Percentiles rank a stretch among this genome's conserved stretches.
These are phyloP conservation scores for Sisymbrium altissimum DNA, from an alignment of 345 rosid genomes.

Conservation along the genomic window DNA sequence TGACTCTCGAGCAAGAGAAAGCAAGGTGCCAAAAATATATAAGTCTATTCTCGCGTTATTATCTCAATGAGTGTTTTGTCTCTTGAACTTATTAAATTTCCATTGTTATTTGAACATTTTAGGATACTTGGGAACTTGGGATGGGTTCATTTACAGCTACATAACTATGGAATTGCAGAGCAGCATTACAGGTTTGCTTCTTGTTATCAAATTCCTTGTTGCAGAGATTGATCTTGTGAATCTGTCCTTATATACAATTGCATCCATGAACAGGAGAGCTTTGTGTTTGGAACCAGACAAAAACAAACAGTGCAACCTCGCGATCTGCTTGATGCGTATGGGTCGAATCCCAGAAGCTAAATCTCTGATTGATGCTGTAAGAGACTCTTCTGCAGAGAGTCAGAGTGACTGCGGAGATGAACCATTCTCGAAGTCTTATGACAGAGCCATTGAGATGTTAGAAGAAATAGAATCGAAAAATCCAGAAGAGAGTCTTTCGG, in stretches of 20 bases:
- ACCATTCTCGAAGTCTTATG: conserved; percentile 56
- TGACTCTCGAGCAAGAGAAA: conserved; percentile 67
- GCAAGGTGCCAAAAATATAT: conserved; percentile 48
- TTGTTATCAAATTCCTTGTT: background rate
- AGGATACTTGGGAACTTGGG: conserved; percentile 84
- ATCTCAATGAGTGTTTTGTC: background rate
- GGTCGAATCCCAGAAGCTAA: conserved; percentile 67
- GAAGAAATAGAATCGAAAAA: conserved; percentile 36
- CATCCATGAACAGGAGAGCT: conserved; percentile 48
- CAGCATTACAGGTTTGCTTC: conserved; percentile 55
- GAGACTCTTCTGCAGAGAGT: conserved; percentile 32
- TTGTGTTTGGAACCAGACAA: conserved; percentile 56
- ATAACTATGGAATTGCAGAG: conserved; percentile 73
- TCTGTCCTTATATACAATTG: background rate
- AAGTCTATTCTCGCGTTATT: background rate
- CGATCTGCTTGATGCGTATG: conserved; percentile 70
- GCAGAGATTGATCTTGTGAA: background rate
- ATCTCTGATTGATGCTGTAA: conserved; percentile 50
- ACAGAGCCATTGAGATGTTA: conserved; percentile 59
- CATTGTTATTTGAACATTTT: background rate
- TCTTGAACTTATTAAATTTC: background rate
- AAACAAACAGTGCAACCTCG: conserved; percentile 76
- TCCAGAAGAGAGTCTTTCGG: background rate
- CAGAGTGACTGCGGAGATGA: conserved; percentile 47
- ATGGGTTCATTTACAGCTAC: conserved; percentile 78